Percentiles rank a stretch among this genome's conserved stretches.
Evolutionary conservation across 2,329 filamentous ascomycete genomes (phyloP).

Genomic region (Gnomoniopsis sp.): DNA sequence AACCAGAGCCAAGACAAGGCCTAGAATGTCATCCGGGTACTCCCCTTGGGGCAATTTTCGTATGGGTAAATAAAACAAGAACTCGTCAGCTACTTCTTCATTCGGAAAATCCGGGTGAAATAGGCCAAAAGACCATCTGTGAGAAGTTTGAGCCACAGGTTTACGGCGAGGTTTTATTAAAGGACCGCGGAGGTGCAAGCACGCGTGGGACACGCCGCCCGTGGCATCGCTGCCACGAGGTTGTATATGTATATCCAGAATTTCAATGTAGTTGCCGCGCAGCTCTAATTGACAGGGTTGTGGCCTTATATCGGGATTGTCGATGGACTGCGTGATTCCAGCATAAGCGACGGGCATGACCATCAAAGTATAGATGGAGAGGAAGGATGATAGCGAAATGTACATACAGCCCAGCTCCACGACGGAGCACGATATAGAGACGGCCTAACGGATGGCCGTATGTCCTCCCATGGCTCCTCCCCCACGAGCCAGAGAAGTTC

Average conservation of each 20-base stretch:
- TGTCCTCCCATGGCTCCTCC: accelerated
- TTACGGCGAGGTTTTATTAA: neutral
- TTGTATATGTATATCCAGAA: neutral
- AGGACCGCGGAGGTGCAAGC: neutral
- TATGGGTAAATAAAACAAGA: constrained; percentile 1
- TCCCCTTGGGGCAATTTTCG: neutral
- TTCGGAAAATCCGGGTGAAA: constrained; percentile 3
- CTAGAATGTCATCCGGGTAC: neutral
- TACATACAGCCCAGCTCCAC: constrained; percentile 14
- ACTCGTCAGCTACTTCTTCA: neutral
- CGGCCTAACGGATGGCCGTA: neutral
- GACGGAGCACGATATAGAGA: constrained; percentile 2
- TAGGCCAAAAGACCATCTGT: neutral
- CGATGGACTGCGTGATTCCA: neutral
- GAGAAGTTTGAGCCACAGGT: neutral
- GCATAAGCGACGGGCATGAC: neutral
- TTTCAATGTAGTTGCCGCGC: neutral
- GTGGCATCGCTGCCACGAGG: neutral
- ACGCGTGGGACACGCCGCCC: constrained; percentile 1
- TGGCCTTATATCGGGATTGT: neutral
- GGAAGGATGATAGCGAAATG: neutral
- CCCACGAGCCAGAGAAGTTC: constrained; percentile 3
- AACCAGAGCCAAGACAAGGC: constrained; percentile 1
- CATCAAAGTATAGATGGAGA: neutral
- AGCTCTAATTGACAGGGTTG: neutral